phyloP scores from a whole-genome alignment of 192 early-diverging fungal species.

The Rhizoclosmatium globosum region DNA sequence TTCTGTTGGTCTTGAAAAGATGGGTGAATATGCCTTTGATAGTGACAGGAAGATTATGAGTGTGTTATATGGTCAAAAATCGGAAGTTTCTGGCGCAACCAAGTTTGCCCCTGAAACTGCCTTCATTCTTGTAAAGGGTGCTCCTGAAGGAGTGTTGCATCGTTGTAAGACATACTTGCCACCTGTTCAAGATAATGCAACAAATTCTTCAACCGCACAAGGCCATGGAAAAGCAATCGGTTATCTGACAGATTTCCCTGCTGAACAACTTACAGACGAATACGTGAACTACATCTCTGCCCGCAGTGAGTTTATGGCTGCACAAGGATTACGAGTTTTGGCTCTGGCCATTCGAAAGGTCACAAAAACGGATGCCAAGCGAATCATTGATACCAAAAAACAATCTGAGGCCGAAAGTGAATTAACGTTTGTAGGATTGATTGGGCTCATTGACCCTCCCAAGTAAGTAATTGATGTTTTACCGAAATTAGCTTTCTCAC shows the following conservation, averaged over 20 bases:
- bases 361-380: slow-evolving; percentile 61
- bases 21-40: slow-evolving; percentile 90
- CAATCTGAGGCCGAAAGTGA: slow-evolving; percentile 70
- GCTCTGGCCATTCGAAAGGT: slow-evolving; percentile 82
- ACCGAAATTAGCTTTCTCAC: neutral
- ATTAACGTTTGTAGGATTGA: slow-evolving; percentile 88
- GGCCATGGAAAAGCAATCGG: slow-evolving; percentile 42
- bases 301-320: slow-evolving; percentile 78
- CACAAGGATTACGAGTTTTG: slow-evolving; percentile 85
- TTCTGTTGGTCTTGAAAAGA: slow-evolving; percentile 65
- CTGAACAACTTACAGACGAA: slow-evolving; percentile 58
- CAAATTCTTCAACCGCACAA: slow-evolving; percentile 15
- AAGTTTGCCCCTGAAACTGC: slow-evolving; percentile 41
- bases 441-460: slow-evolving; percentile 95
- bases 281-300: slow-evolving; percentile 72
- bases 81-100: slow-evolving; percentile 18
- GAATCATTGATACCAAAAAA: slow-evolving; percentile 62
- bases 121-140: slow-evolving; percentile 87
- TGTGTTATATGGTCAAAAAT: slow-evolving; percentile 68
- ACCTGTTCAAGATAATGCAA: slow-evolving; percentile 33
- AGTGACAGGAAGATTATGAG: slow-evolving; percentile 96
- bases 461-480: slow-evolving; percentile 43
- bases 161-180: slow-evolving; percentile 72
- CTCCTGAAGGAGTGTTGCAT: slow-evolving; percentile 86
- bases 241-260: slow-evolving; percentile 35